Percentiles rank a stretch among this genome's conserved stretches.
Evolutionary conservation across 805 yeast species (phyloP).

Genomic region (Myxozyma melibiosi): DNA sequence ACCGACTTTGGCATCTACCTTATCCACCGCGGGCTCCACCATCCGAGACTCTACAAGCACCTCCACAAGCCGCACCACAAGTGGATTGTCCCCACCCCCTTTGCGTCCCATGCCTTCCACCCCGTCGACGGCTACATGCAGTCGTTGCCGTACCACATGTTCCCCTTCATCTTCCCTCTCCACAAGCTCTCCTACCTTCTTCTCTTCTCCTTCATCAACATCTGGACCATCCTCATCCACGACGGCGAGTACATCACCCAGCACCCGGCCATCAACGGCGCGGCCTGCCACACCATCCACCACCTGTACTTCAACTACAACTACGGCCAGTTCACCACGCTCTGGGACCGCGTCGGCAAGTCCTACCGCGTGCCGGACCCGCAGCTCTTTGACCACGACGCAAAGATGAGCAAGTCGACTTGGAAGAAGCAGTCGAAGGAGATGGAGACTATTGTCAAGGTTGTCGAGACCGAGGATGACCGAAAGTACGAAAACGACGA

Average conservation of each 20-base stretch:
- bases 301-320: slow-evolving; percentile 96
- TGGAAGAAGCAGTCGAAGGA: slow-evolving; percentile 71
- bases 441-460: slow-evolving; percentile 77
- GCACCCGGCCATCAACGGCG: slow-evolving; percentile 93
- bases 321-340: slow-evolving; percentile 96
- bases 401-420: slow-evolving; percentile 58
- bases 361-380: slow-evolving; percentile 91
- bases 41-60: slow-evolving; percentile 82
- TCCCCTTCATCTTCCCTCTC: slow-evolving; percentile 88
- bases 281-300: slow-evolving; percentile 97
- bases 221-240: slow-evolving; percentile 98
- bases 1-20: slow-evolving; percentile 92
- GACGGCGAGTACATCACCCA: slow-evolving; percentile 95
- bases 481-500: slow-evolving; percentile 18
- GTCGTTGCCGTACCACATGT: slow-evolving; percentile 89
- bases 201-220: slow-evolving; percentile 86
- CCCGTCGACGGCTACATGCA: slow-evolving; percentile 96
- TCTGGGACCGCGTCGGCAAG: slow-evolving; percentile 96
- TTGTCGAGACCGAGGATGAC: slow-evolving; percentile 68
- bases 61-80: slow-evolving; percentile 98
- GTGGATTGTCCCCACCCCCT: slow-evolving; percentile 98
- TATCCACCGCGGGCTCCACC: slow-evolving; percentile 90
- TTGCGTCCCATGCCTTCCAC: slow-evolving; percentile 98
- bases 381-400: slow-evolving; percentile 70
- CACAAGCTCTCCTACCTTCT: slow-evolving; percentile 81